phyloP scores from a whole-genome alignment of 768 basidiomycete genomes.

The Leccinum disarticulatum region DNA sequence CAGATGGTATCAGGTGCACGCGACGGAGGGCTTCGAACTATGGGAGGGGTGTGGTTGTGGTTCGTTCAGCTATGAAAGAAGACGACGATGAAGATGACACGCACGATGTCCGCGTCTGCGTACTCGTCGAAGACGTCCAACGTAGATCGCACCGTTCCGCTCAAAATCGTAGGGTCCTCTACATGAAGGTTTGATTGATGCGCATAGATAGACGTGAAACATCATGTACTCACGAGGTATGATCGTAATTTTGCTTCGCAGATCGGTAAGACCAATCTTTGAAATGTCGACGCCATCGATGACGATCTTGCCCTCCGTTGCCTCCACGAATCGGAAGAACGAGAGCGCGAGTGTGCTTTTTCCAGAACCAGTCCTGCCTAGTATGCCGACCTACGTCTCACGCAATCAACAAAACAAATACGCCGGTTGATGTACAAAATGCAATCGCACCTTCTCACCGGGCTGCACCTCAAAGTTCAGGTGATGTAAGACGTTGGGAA shows the following conservation, averaged over 20 bases:
- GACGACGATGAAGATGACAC: constrained; percentile 22
- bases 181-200: constrained; percentile 4
- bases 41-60: not conserved
- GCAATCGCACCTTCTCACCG: constrained; percentile 63
- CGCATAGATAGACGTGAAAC: not conserved
- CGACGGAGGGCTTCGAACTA: constrained; percentile 84
- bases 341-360: constrained; percentile 82
- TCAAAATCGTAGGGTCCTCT: constrained; percentile 90
- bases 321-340: constrained; percentile 91
- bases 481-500: constrained; percentile 82
- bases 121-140: constrained; percentile 88
- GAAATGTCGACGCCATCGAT: constrained; percentile 83
- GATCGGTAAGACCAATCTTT: constrained; percentile 75
- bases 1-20: constrained; percentile 73
- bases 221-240: constrained; percentile 56
- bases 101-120: constrained; percentile 76
- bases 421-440: not conserved
- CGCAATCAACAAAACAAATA: constrained; percentile 2
- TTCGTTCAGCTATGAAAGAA: not conserved
- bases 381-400: constrained; percentile 56
- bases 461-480: constrained; percentile 72
- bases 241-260: constrained; percentile 75
- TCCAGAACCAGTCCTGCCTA: constrained; percentile 70
- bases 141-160: constrained; percentile 76
- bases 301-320: constrained; percentile 68